Base-by-base conservation (phyloP, 2,329 filamentous ascomycete species). In the Aplosporella prunicola region DNA sequence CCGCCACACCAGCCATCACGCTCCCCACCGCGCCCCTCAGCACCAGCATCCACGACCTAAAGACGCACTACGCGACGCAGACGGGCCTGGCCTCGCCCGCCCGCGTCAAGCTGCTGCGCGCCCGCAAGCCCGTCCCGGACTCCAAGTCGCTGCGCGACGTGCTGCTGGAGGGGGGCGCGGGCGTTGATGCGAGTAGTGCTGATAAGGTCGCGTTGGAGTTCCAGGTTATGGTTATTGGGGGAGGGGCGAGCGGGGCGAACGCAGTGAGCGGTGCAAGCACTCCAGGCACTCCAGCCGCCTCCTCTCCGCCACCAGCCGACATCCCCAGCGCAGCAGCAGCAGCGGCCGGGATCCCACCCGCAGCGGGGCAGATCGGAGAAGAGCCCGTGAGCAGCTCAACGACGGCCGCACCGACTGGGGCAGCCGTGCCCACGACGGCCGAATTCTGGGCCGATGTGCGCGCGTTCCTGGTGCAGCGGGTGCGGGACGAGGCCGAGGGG, bases 401-500 rank as follows among this genome's bases (percentile, higher is more conserved):
- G 44, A 52, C 62, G 7, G 61, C 61, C 30, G 66, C 63, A 27
- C 71, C 71, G 36, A 76, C 72, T 47, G 73, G 72, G 22, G 62
- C 62, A 37, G 72, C 74, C 18, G 71, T 81, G 14, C 55, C 93
- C 45, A 64, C 74, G 52, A 80, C 76, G 9, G 74, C 80, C 5
- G 78, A 72, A 39, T 98, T 98, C 55, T 98, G 91, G 91, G 63
- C 63, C 7, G 91, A 96, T 64, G 60, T 98, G 45, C 77, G 78
- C 53, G 82, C 74, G 0, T 96, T 89, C 60, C 56, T 98, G 57
- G 64, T 77, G 52, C 82, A 88, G 65, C 74, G 85, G 56, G 62
- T 94, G 50, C 78, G 81, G 60, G 82, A 93, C 55, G 77, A 70
- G 35, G 57, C 55, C 2, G 69, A 74, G 52, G 83, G 81, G 1